Percentiles rank a stretch among this genome's conserved stretches.
phyloP scores from a whole-genome alignment of 495 filamentous ascomycete species.

The Penicillium robsamsonii region DNA sequence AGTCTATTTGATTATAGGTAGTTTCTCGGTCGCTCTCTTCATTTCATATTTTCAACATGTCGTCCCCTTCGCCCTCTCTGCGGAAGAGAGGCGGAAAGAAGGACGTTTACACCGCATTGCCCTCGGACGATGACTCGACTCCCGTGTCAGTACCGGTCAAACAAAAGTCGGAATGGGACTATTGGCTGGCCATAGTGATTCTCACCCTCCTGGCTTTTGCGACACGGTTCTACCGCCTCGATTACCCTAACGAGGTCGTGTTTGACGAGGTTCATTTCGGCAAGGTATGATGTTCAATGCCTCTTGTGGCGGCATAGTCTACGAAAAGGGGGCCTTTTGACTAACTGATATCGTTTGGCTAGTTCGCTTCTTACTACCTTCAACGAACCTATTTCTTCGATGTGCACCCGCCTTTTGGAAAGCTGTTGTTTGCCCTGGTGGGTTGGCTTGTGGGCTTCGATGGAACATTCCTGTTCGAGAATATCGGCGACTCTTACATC shows the following conservation, averaged over 20 bases:
- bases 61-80: slow-evolving; percentile 44
- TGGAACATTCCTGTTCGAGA: slow-evolving; percentile 96
- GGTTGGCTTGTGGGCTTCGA: slow-evolving; percentile 96
- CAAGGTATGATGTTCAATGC: slow-evolving; percentile 64
- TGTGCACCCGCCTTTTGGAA: slow-evolving; percentile 94
- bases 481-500: slow-evolving; percentile 98
- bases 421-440: slow-evolving; percentile 72
- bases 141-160: slow-evolving; percentile 26
- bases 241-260: slow-evolving; percentile 91
- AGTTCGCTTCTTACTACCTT: slow-evolving; percentile 97
- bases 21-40: slow-evolving; percentile 38
- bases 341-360: slow-evolving; percentile 21
- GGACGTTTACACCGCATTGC: slow-evolving; percentile 33
- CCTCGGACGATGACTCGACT: slow-evolving; percentile 30
- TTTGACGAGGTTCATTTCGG: slow-evolving; percentile 99
- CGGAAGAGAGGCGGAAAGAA: slow-evolving; percentile 53
- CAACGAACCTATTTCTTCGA: slow-evolving; percentile 99
- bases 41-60: slow-evolving; percentile 34
- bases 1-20: slow-evolving; percentile 38
- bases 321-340: slow-evolving; percentile 13
- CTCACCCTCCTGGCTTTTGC: slow-evolving; percentile 83
- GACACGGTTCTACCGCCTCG: slow-evolving; percentile 93
- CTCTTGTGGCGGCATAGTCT: background rate
- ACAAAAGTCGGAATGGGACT: slow-evolving; percentile 67
- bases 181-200: slow-evolving; percentile 74